Evolutionary conservation across 306 rosid species (phyloP).

Genomic region (Rosa chinensis): DNA sequence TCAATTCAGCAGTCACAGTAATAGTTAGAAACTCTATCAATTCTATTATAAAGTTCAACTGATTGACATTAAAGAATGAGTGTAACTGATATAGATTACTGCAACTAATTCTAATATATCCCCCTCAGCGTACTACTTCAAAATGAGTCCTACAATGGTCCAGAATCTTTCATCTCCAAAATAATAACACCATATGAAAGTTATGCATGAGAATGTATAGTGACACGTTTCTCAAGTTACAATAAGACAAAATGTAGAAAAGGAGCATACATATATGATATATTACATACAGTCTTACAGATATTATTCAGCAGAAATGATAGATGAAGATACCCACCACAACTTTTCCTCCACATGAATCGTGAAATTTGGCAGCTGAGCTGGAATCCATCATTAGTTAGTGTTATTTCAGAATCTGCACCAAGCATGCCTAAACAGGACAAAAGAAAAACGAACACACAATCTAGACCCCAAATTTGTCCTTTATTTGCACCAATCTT

Average conservation of each 20-base stretch:
- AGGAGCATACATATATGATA: not conserved
- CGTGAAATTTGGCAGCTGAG: not conserved
- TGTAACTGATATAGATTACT: not conserved
- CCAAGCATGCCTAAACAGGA: not conserved
- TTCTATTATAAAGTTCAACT: not conserved
- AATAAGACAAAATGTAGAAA: not conserved
- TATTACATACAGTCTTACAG: not conserved
- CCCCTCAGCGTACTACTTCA: not conserved
- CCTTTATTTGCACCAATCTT: not conserved
- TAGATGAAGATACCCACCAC: not conserved
- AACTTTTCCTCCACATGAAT: not conserved
- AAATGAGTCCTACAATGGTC: not conserved
- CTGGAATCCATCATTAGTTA: not conserved
- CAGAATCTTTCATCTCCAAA: not conserved
- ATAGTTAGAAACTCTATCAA: not conserved
- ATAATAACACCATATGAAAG: not conserved
- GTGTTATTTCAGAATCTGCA: not conserved
- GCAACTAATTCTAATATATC: not conserved
- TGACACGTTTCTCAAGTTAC: not conserved
- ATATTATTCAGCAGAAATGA: not conserved
- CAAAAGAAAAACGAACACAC: not conserved
- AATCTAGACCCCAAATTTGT: not conserved
- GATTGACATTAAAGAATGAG: not conserved
- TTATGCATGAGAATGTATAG: not conserved
- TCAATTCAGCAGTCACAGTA: not conserved